Evolutionary conservation across 192 early-diverging fungal species (phyloP).

Genomic region (Rhizophagus sp.): DNA sequence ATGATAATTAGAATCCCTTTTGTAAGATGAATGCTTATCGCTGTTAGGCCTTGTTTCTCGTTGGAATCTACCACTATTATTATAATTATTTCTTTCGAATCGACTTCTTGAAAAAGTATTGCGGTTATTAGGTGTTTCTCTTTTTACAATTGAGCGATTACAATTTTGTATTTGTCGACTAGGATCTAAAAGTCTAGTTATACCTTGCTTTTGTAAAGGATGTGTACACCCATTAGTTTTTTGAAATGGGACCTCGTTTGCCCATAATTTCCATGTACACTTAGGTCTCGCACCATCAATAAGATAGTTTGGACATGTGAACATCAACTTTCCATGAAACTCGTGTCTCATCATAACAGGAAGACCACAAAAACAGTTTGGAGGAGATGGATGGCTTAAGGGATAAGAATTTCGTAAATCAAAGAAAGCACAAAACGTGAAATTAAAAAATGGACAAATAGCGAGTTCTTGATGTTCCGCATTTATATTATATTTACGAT

Average conservation of each 20-base stretch:
- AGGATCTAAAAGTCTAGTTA: conserved; percentile 2
- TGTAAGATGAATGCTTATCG: not conserved
- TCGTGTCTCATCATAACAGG: conserved; percentile 16
- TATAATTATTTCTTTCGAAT: not conserved
- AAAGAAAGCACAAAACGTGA: conserved; percentile 37
- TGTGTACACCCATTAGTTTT: conserved; percentile 23
- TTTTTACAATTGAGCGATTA: not conserved
- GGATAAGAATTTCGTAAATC: conserved; percentile 9
- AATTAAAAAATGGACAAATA: conserved; percentile 39
- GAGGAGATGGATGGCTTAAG: conserved; percentile 1
- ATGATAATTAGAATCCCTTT: not conserved
- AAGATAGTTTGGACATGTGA: conserved; percentile 34
- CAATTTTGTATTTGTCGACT: not conserved
- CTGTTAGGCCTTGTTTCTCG: no score
- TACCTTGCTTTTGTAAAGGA: not conserved
- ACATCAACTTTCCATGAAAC: not conserved
- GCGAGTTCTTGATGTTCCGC: conserved; percentile 21
- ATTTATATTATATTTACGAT: not conserved
- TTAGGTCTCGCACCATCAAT: conserved; percentile 37
- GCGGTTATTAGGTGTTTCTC: not conserved
- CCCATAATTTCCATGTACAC: conserved; percentile 34
- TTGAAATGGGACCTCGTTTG: conserved; percentile 28
- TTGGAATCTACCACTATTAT: not conserved
- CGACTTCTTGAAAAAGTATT: not conserved
- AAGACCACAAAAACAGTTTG: conserved; percentile 35